Evolutionary conservation across 129 eudicot species (phyloP).

Genomic region (Flaveria trinervia): DNA sequence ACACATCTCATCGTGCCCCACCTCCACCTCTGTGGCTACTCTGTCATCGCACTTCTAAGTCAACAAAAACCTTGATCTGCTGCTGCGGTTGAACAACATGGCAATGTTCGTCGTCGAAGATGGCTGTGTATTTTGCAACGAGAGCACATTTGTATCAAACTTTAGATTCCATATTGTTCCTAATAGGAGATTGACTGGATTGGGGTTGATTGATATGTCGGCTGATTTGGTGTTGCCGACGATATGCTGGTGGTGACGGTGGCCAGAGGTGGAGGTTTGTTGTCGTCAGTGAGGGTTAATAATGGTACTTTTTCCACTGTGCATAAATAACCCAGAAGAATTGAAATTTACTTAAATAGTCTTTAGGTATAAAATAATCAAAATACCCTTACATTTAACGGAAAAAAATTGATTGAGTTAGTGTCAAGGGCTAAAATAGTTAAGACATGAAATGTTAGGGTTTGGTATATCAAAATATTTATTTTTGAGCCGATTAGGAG

Average conservation of each 20-base stretch:
- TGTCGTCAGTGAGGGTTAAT: conserved; percentile 69
- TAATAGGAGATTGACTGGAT: conserved; percentile 48
- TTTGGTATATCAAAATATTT: no score
- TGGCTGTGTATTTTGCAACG: conserved; percentile 50
- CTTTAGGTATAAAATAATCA: no score
- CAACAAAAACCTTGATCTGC: conserved; percentile 43
- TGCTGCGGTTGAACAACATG: conserved; percentile 41
- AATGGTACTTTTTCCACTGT: conserved; percentile 19
- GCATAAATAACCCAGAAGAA: no score
- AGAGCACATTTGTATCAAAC: conserved; percentile 43
- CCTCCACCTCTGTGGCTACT: conserved; percentile 61
- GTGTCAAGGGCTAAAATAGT: no score
- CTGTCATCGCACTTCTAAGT: conserved; percentile 54
- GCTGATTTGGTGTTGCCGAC: conserved; percentile 46
- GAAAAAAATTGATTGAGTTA: no score
- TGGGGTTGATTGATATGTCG: conserved; percentile 44
- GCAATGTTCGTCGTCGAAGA: conserved; percentile 70
- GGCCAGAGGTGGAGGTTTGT: conserved; percentile 60
- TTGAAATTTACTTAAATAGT: no score
- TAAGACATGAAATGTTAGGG: no score
- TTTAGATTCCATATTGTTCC: conserved; percentile 67
- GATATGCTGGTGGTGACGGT: conserved; percentile 55
- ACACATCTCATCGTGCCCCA: conserved; percentile 55
- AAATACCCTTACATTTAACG: no score
- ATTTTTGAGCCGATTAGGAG: no score